phyloP scores from a whole-genome alignment of 805 yeast genomes.

The Metschnikowia hibisci region DNA sequence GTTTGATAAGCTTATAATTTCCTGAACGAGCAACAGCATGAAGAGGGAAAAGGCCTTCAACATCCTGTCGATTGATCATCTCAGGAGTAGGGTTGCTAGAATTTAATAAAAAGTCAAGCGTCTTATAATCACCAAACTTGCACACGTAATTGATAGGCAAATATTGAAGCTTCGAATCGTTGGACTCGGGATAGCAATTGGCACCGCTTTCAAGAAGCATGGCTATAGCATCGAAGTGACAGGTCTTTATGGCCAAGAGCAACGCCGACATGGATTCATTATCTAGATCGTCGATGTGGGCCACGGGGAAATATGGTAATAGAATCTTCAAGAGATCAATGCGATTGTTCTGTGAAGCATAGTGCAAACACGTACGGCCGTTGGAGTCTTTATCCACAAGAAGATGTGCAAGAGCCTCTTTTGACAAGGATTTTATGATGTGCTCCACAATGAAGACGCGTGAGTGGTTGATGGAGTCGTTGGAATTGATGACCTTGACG shows the following conservation, averaged over 20 bases:
- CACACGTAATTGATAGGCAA: slow-evolving; percentile 85
- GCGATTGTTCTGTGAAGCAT: slow-evolving; percentile 62
- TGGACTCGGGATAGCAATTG: slow-evolving; percentile 42
- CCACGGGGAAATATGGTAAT: slow-evolving; percentile 34
- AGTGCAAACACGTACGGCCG: slow-evolving; percentile 83
- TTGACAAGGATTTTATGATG: slow-evolving; percentile 24
- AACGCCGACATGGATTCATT: slow-evolving; percentile 80
- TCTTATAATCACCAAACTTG: slow-evolving; percentile 69
- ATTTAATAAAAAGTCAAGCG: slow-evolving; percentile 59
- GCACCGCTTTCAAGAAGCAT: slow-evolving; percentile 33
- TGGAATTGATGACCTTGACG: slow-evolving; percentile 36
- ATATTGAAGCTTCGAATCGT: slow-evolving; percentile 55
- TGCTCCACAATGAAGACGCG: slow-evolving; percentile 35
- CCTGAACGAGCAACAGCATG: slow-evolving; percentile 90
- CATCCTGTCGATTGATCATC: slow-evolving; percentile 55
- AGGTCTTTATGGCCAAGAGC: slow-evolving; percentile 68
- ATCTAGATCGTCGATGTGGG: slow-evolving; percentile 51
- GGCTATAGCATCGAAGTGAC: slow-evolving; percentile 45
- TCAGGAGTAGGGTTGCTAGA: slow-evolving; percentile 25
- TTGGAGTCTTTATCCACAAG: slow-evolving; percentile 51
- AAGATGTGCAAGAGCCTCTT: slow-evolving; percentile 18
- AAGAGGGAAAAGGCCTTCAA: slow-evolving; percentile 84
- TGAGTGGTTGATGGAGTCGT: slow-evolving; percentile 36
- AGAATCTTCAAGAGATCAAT: slow-evolving; percentile 42
- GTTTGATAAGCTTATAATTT: slow-evolving; percentile 60